phyloP scores from a whole-genome alignment of 164 flowering plant species.

The Aristolochia contorta region DNA sequence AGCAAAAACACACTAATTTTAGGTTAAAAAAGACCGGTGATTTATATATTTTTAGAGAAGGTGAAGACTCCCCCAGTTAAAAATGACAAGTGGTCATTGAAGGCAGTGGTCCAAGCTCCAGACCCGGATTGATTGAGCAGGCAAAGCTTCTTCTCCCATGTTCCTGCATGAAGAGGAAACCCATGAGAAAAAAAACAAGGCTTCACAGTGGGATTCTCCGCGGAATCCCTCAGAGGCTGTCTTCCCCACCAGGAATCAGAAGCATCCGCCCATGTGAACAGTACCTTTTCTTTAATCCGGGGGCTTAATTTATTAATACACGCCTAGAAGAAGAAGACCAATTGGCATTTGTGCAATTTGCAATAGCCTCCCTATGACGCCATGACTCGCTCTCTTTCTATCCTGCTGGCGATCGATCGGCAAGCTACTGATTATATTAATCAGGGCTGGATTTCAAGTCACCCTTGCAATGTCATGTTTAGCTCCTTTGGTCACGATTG shows the following conservation, averaged over 20 bases:
- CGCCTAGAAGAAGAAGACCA: no score
- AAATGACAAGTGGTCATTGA: conserved; percentile 1
- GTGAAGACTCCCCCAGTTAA: not conserved
- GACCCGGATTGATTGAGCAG: conserved; percentile 5
- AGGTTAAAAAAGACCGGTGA: no score
- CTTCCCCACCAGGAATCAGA: conserved; percentile 10
- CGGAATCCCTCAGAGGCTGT: conserved; percentile 9
- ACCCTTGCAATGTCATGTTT: no score
- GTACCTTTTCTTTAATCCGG: no score
- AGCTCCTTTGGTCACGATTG: not conserved
- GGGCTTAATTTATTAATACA: no score
- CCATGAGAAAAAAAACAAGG: conserved; percentile 27
- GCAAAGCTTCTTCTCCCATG: conserved; percentile 24
- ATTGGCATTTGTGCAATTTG: no score
- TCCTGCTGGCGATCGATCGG: no score
- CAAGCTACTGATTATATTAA: not conserved
- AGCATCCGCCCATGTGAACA: conserved; percentile 22
- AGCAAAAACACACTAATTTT: no score
- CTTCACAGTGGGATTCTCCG: conserved; percentile 30
- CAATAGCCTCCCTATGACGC: no score
- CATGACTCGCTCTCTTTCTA: not conserved
- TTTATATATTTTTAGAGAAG: not conserved
- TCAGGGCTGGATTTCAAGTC: not conserved
- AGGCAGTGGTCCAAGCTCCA: not conserved
- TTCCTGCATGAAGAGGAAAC: conserved; percentile 7